Evolutionary conservation across 192 early-diverging fungal genomes (phyloP).

Genomic region (Gorgonomyces haynaldii): DNA sequence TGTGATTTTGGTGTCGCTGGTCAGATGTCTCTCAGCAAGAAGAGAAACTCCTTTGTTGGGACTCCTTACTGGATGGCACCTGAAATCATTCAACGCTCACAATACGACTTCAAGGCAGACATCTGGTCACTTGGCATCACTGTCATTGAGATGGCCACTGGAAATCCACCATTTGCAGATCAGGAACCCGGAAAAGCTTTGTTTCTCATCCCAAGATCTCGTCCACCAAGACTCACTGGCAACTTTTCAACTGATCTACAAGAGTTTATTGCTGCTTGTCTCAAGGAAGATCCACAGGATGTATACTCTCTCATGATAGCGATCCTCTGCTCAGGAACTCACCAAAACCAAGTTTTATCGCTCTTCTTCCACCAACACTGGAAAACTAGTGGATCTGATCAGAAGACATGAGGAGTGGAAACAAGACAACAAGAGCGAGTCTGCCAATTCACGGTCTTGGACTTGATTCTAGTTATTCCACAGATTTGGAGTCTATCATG

Average conservation of each 20-base stretch:
- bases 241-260: slow-evolving; percentile 66
- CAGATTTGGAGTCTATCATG: too few relatives aligned
- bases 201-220: slow-evolving; percentile 72
- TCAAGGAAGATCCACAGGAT: slow-evolving; percentile 75
- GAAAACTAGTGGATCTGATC: neutral
- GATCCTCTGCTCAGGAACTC: slow-evolving; percentile 79
- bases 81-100: slow-evolving; percentile 35
- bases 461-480: too few relatives aligned
- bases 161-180: slow-evolving; percentile 87
- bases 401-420: slow-evolving; percentile 4
- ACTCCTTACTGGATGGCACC: slow-evolving; percentile 56
- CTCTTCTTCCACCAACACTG: neutral
- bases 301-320: slow-evolving; percentile 40
- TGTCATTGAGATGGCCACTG: slow-evolving; percentile 90
- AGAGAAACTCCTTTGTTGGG: slow-evolving; percentile 86
- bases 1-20: slow-evolving; percentile 56
- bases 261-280: slow-evolving; percentile 79
- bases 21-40: slow-evolving; percentile 28
- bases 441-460: too few relatives aligned
- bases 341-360: slow-evolving; percentile 66
- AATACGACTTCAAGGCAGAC: slow-evolving; percentile 90
- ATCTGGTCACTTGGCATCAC: slow-evolving; percentile 99
- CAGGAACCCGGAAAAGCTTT: slow-evolving; percentile 82
- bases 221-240: slow-evolving; percentile 69
- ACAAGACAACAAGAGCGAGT: neutral